These are phyloP conservation scores for Trichoderma atroviride DNA, from an alignment of 2,329 filamentous ascomycete species.

Conservation along the genomic window DNA sequence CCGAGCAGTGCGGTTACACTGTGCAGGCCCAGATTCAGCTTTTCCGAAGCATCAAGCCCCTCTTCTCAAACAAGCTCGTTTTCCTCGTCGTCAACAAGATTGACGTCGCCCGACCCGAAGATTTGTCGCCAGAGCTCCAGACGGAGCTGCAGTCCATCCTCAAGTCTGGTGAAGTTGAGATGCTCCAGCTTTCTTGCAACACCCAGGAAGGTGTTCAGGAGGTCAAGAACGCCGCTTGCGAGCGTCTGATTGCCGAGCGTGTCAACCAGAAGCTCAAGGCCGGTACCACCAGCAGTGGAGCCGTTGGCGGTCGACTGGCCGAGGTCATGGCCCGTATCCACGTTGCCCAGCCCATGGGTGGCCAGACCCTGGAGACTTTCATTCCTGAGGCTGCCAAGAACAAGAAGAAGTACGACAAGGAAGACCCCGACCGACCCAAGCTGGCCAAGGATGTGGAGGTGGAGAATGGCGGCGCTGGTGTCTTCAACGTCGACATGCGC, in stretches of 20 bases:
- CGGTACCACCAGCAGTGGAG: constrained; percentile 75
- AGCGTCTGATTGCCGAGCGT: constrained; percentile 87
- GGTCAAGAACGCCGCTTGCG: constrained; percentile 93
- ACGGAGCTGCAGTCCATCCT: constrained; percentile 77
- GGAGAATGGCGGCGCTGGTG: constrained; percentile 91
- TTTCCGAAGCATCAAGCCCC: constrained; percentile 93
- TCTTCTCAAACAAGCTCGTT: constrained; percentile 96
- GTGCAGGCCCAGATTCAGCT: constrained; percentile 90
- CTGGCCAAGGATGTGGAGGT: constrained; percentile 87
- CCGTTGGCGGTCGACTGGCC: constrained; percentile 77
- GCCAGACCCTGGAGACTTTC: constrained; percentile 75
- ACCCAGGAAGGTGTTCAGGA: constrained; percentile 92
- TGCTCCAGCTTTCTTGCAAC: constrained; percentile 91
- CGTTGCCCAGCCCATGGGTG: constrained; percentile 90
- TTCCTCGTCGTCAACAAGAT: constrained; percentile 99
- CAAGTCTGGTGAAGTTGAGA: constrained; percentile 86
- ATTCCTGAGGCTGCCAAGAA: constrained; percentile 84
- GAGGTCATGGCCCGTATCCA: constrained; percentile 94
- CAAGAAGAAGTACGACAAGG: constrained; percentile 86
- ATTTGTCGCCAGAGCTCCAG: constrained; percentile 78
- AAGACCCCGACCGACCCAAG: constrained; percentile 78
- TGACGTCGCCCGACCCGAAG: constrained; percentile 84
- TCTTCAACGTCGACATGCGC: constrained; percentile 91
- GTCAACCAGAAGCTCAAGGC: constrained; percentile 97
- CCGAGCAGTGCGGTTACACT: constrained; percentile 94